Conservation (phyloP, 1,284 basidiomycete genomes). For the Boletellus deceptivus region DNA sequence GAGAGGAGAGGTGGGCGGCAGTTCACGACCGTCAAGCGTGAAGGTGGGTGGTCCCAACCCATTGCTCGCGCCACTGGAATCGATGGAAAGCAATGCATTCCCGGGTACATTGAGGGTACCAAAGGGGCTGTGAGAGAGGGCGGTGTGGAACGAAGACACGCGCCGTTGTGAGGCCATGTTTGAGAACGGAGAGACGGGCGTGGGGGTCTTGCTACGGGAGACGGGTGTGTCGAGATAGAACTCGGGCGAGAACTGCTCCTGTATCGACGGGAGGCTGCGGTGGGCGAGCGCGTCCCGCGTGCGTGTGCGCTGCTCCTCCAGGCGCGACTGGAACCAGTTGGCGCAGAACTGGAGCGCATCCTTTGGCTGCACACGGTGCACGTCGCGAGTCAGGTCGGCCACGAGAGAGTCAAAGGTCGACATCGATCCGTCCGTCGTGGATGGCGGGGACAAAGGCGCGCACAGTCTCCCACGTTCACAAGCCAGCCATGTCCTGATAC, state of each 20-base stretch:
- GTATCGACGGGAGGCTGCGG: slow-evolving; percentile 45
- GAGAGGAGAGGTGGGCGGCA: slow-evolving; percentile 62
- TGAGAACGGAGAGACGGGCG: slow-evolving; percentile 49
- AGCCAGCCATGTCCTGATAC: not conserved
- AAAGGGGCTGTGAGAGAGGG: slow-evolving; percentile 64
- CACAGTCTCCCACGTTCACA: slow-evolving; percentile 25
- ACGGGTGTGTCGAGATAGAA: slow-evolving; percentile 56
- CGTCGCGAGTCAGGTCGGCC: slow-evolving; percentile 85
- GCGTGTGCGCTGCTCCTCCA: slow-evolving; percentile 79
- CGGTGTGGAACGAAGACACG: slow-evolving; percentile 47
- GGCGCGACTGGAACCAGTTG: slow-evolving; percentile 89
- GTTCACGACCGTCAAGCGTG: slow-evolving; percentile 54
- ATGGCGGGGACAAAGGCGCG: slow-evolving; percentile 7
- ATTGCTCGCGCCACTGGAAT: slow-evolving; percentile 30
- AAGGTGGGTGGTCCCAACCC: slow-evolving; percentile 48
- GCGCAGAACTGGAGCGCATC: slow-evolving; percentile 94
- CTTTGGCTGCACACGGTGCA: slow-evolving; percentile 78
- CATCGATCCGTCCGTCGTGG: slow-evolving; percentile 25
- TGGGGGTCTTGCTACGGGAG: slow-evolving; percentile 31
- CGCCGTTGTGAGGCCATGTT: slow-evolving; percentile 47
- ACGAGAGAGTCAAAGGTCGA: slow-evolving; percentile 81
- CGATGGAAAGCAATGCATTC: slow-evolving; percentile 63
- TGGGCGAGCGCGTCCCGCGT: slow-evolving; percentile 63
- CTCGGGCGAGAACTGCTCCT: slow-evolving; percentile 53
- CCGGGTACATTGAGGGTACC: slow-evolving; percentile 75